Conservation (phyloP, 306 rosid species). For the Gillenia trifoliata region DNA sequence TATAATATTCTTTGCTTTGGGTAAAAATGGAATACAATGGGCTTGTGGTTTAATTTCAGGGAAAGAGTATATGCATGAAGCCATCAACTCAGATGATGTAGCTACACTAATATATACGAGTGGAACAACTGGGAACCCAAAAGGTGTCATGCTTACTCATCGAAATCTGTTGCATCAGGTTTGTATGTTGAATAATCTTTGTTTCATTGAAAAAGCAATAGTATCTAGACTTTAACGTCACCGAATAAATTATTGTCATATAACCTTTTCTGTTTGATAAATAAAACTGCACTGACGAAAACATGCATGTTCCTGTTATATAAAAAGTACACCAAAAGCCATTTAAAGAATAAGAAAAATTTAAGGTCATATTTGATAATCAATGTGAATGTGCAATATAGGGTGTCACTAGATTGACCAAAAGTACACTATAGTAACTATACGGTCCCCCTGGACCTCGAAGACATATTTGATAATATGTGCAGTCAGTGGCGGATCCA, state of each 20-base stretch:
- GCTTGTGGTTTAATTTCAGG: slow-evolving; percentile 41
- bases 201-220: not conserved
- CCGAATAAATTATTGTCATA: not conserved
- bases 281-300: not conserved
- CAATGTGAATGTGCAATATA: too few relatives aligned
- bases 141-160: slow-evolving; percentile 94
- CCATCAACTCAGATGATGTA: slow-evolving; percentile 65
- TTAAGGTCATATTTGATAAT: not conserved
- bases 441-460: too few relatives aligned
- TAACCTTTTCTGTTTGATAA: not conserved
- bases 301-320: not conserved
- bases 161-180: slow-evolving; percentile 94
- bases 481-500: too few relatives aligned
- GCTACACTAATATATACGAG: slow-evolving; percentile 93
- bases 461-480: too few relatives aligned
- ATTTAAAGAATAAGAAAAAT: not conserved
- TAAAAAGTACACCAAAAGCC: not conserved
- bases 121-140: slow-evolving; percentile 93
- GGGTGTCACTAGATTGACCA: too few relatives aligned
- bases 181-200: not conserved
- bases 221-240: not conserved
- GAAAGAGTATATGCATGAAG: slow-evolving; percentile 42
- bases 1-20: not conserved
- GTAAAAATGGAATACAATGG: not conserved
- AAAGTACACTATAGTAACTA: too few relatives aligned